These are phyloP conservation scores for Russula foetens DNA, from an alignment of 768 basidiomycete genomes.

Conservation along the genomic window DNA sequence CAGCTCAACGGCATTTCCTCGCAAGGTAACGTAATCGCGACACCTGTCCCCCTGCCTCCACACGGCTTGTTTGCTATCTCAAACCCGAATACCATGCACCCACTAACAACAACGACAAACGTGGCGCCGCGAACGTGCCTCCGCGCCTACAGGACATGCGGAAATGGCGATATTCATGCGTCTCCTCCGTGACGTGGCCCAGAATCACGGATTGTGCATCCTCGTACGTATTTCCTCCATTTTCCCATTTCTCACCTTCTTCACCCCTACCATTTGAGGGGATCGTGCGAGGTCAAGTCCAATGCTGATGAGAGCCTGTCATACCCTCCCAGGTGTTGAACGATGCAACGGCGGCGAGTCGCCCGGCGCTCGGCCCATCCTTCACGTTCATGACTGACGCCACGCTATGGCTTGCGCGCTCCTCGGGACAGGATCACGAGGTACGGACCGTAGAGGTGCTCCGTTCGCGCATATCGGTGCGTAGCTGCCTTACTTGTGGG, in stretches of 20 bases:
- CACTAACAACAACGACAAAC: too few species aligned
- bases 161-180: constrained; percentile 67
- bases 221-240: constrained; percentile 38
- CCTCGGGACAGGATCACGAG: constrained; percentile 17
- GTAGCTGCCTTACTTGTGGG: background rate
- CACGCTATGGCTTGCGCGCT: constrained; percentile 56
- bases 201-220: constrained; percentile 36
- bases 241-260: background rate
- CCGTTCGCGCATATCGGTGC: constrained; percentile 25
- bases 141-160: constrained; percentile 42
- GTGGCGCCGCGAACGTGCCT: too few species aligned
- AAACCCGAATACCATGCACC: background rate
- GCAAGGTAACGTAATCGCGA: constrained; percentile 34
- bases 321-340: constrained; percentile 39
- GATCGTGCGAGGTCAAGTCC: background rate
- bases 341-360: constrained; percentile 33
- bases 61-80: background rate
- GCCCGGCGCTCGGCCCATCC: constrained; percentile 69
- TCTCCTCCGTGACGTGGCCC: constrained; percentile 45
- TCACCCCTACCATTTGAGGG: background rate
- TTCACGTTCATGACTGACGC: constrained; percentile 67
- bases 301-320: background rate
- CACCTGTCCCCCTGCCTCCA: background rate
- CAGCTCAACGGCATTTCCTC: constrained; percentile 56
- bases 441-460: constrained; percentile 23